Conservation (phyloP, 352 stramenopile species). For the Phytophthora aleatoria region DNA sequence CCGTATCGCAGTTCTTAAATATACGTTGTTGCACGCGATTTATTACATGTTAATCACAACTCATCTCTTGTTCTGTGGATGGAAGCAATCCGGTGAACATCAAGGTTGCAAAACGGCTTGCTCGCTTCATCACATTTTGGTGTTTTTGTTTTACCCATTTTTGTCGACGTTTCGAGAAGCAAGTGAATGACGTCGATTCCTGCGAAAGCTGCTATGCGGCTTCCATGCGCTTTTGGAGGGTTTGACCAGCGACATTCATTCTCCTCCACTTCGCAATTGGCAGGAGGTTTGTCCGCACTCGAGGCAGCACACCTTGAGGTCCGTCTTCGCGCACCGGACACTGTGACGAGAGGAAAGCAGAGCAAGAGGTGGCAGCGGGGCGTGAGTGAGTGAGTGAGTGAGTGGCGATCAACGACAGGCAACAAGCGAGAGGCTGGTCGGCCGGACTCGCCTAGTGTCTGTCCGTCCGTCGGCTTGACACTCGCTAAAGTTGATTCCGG, state of each 20-base stretch:
- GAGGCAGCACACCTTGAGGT: neutral
- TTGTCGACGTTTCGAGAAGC: constrained; percentile 20
- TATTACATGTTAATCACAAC: no score
- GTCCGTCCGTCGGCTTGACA: constrained; percentile 4
- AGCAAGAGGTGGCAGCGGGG: neutral
- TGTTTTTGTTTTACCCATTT: neutral
- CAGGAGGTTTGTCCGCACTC: constrained; percentile 17
- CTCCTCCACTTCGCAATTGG: constrained; percentile 32
- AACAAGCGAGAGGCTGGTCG: constrained; percentile 11
- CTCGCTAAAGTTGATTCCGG: constrained; percentile 5
- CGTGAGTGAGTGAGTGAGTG: neutral
- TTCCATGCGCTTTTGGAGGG: constrained; percentile 20
- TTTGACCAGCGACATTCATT: constrained; percentile 18
- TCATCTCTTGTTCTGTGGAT: no score
- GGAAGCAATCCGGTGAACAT: no score
- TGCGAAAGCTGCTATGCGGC: constrained; percentile 9
- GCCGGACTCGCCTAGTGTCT: constrained; percentile 1
- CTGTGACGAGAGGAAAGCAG: constrained; percentile 2
- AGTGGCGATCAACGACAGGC: constrained; percentile 5
- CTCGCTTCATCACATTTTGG: neutral
- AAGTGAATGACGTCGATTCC: constrained; percentile 21
- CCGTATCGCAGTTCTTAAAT: no score
- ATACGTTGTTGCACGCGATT: no score
- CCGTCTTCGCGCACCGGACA: neutral
- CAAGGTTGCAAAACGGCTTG: no score